A percentile compares a stretch with the other conserved stretches of the same genome.
phyloP scores from a whole-genome alignment of 345 rosid species.

The Syzygium oleosum region DNA sequence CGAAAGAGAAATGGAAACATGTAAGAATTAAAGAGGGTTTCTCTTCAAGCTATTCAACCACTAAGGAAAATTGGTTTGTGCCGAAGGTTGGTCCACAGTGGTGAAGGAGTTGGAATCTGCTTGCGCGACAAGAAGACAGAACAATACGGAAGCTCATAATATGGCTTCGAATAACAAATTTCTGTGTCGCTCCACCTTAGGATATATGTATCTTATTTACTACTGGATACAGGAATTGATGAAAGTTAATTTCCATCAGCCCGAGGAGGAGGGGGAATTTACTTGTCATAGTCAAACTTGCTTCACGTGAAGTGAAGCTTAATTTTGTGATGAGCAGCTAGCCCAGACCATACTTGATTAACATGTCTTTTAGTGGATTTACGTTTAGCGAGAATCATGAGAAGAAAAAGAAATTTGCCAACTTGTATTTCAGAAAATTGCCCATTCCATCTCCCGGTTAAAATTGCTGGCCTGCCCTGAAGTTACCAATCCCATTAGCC shows the following conservation, averaged over 20 bases:
- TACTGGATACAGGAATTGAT: background rate
- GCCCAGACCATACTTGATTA: background rate
- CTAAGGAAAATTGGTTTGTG: background rate
- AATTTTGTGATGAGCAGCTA: background rate
- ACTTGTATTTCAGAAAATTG: background rate
- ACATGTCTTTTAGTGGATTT: background rate
- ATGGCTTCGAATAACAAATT: background rate
- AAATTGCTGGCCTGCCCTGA: background rate
- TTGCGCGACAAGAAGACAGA: background rate
- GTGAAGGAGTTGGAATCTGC: background rate
- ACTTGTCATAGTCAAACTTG: background rate
- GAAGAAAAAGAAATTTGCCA: background rate
- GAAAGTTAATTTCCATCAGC: background rate
- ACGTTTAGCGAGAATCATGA: background rate
- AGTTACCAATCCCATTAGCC: background rate
- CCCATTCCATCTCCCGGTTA: background rate
- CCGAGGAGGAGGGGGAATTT: background rate
- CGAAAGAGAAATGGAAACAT: background rate
- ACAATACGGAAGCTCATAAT: background rate
- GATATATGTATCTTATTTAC: background rate
- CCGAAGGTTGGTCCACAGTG: background rate
- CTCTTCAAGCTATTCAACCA: background rate
- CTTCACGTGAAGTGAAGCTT: background rate
- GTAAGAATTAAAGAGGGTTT: background rate
- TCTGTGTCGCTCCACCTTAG: background rate